Percentiles rank a stretch among this genome's conserved stretches.
phyloP scores from a whole-genome alignment of 2,329 filamentous ascomycete genomes.

The Botrytis squamosa region DNA sequence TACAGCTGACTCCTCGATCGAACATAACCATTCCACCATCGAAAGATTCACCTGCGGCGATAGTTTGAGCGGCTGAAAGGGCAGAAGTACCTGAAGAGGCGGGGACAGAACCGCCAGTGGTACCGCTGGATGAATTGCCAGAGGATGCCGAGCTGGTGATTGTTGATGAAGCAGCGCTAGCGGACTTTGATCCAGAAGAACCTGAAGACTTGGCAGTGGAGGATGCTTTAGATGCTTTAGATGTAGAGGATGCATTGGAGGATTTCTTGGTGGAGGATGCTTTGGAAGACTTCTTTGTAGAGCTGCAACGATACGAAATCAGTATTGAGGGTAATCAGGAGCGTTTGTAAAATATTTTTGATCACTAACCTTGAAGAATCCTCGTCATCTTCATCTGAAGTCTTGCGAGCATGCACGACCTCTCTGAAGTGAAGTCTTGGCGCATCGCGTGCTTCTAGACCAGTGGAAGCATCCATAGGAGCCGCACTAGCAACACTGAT shows the following conservation, averaged over 20 bases:
- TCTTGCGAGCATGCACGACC: not conserved
- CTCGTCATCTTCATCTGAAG: not conserved
- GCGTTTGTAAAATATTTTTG: not conserved
- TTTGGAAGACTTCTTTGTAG: not conserved
- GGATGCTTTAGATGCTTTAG: not conserved
- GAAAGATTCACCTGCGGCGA: slow-evolving; percentile 46
- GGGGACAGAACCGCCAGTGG: not conserved
- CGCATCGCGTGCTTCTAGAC: not conserved
- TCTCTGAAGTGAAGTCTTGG: not conserved
- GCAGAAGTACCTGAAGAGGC: slow-evolving; percentile 42
- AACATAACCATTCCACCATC: slow-evolving; percentile 48
- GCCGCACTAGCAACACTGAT: not conserved
- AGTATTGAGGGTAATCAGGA: not conserved
- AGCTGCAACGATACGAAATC: not conserved
- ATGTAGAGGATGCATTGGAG: not conserved
- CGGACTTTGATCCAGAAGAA: not conserved
- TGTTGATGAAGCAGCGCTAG: not conserved
- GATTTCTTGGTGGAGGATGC: not conserved
- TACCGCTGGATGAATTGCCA: not conserved
- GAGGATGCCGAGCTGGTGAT: not conserved
- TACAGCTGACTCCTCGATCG: slow-evolving; percentile 46
- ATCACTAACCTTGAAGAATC: not conserved
- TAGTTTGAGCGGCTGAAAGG: slow-evolving; percentile 45
- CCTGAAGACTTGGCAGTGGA: not conserved
- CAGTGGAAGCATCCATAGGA: not conserved